phyloP scores from a whole-genome alignment of 1,284 basidiomycete species.

The Melanopsichium pennsylvanicum region DNA sequence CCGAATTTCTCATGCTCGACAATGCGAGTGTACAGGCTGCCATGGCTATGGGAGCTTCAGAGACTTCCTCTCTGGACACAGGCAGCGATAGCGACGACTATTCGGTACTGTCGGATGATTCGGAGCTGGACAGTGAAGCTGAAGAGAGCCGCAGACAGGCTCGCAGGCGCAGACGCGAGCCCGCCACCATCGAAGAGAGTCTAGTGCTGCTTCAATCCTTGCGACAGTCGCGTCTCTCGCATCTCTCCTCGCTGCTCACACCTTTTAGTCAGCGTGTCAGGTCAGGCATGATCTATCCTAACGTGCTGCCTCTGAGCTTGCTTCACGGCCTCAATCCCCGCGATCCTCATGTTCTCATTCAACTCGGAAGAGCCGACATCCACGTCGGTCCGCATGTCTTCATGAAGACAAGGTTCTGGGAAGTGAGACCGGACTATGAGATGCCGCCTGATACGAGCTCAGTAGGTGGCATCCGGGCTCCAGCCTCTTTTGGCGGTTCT shows the following conservation, averaged over 20 bases:
- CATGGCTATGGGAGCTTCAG: conserved; percentile 45
- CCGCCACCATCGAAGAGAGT: conserved; percentile 48
- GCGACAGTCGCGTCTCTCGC: conserved; percentile 61
- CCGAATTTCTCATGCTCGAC: conserved; percentile 43
- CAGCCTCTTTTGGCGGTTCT: conserved; percentile 9
- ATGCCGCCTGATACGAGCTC: conserved; percentile 19
- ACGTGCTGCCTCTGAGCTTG: conserved; percentile 47
- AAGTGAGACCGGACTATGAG: conserved; percentile 50
- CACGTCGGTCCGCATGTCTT: conserved; percentile 59
- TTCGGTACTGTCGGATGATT: conserved; percentile 38
- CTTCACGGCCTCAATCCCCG: conserved; percentile 54
- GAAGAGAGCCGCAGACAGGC: conserved; percentile 35
- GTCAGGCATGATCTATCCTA: conserved; percentile 51
- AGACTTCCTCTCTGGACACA: conserved; percentile 35
- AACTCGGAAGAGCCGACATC: conserved; percentile 58
- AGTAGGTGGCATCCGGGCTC: conserved; percentile 17
- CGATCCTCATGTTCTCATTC: conserved; percentile 51
- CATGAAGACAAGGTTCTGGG: conserved; percentile 58
- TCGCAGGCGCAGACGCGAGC: conserved; percentile 36
- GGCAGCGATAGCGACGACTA: conserved; percentile 48
- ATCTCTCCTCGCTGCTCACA: conserved; percentile 59
- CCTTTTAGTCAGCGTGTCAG: conserved; percentile 55
- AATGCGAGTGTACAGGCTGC: conserved; percentile 40
- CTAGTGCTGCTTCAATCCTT: conserved; percentile 58
- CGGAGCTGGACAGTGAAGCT: conserved; percentile 36